Conservation (phyloP, 352 stramenopile genomes). For the Phytopythium aichiense region DNA sequence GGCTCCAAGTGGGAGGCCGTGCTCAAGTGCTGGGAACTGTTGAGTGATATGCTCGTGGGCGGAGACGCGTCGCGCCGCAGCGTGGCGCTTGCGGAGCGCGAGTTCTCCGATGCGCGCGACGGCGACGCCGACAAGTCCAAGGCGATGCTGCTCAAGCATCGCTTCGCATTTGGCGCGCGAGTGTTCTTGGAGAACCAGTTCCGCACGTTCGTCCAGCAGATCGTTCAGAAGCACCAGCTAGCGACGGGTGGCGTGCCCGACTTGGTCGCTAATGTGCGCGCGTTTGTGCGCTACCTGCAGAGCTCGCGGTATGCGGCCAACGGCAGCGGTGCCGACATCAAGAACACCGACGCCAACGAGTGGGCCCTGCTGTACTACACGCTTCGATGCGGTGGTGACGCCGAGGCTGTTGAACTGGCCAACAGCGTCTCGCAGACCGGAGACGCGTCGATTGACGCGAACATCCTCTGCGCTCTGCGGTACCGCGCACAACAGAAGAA, state of each 20-base stretch:
- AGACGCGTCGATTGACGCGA: conserved; percentile 46
- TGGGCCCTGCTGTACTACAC: conserved; percentile 83
- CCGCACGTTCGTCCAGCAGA: conserved; percentile 71
- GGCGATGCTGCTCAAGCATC: conserved; percentile 37
- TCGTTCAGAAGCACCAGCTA: conserved; percentile 67
- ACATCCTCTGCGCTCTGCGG: conserved; percentile 52
- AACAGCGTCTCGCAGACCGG: conserved; percentile 31
- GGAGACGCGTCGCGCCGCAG: conserved; percentile 39
- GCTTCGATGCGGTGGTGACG: conserved; percentile 63
- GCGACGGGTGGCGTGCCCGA: conserved; percentile 68
- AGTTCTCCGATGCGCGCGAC: conserved; percentile 36
- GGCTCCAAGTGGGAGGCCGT: conserved; percentile 72
- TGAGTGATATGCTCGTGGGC: conserved; percentile 57
- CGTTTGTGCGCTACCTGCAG: conserved; percentile 74
- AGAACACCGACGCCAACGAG: conserved; percentile 37
- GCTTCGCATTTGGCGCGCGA: conserved; percentile 61
- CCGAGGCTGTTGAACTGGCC: conserved; percentile 63
- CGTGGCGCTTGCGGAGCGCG: conserved; percentile 46
- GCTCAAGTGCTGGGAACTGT: conserved; percentile 81
- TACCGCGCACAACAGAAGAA: conserved; percentile 65
- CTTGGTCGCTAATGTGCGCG: conserved; percentile 65
- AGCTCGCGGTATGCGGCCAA: conserved; percentile 54
- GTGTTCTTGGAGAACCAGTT: conserved; percentile 82
- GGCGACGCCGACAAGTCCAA: conserved; percentile 29
- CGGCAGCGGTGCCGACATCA: conserved; percentile 25